Evolutionary conservation across 345 rosid genomes (phyloP), one percentile per base, ranked within the genome.

Genomic region (Draba incana): DNA sequence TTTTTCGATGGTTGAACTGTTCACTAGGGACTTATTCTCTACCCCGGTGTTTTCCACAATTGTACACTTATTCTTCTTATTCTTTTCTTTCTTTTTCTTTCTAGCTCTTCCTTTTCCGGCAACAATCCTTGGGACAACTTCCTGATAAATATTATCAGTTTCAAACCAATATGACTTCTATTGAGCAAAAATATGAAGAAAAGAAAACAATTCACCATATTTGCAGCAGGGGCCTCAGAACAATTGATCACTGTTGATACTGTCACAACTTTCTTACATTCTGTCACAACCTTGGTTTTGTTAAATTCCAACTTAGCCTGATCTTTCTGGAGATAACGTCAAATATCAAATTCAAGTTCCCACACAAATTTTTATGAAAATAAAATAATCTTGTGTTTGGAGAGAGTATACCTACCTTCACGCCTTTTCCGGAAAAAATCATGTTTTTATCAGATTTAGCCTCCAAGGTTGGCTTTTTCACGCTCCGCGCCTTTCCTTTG

Each of bases 121-220:
- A 73, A 72, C 80, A 73, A 52, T 43, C 43, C 74, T 83, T 73
- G 78, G 84, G 57, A 71, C 79, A 74, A 79, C 84, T 75, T 84
- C 90, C 96, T 90, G 90, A 79, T 64, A 86, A 74, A 80, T 74
- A 77, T 69, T 47, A 77, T 78, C 70, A 77, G 85, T 90, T 76
- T 82, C 45, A 67, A 69, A 75, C 64, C 68, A 53, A 56, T 31
- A 25, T 63, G 31, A 51, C 27, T 61, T 68, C 46, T 55, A 57
- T n/a, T 75, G 38, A 57, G 37, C 49, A 47, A 69, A 64, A 70
- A 64, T 35, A 64, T 14, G 43, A 57, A 57, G 44, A 25, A 63
- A 46, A 49, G 68, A 80, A 64, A 55, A 38, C 5, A 68, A 37
- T 75, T 47, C 73, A 85, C 84, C 84, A 74, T 79, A 78, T 75